phyloP scores from a whole-genome alignment of 2,329 filamentous ascomycete species.

The Calonectria pteridis region DNA sequence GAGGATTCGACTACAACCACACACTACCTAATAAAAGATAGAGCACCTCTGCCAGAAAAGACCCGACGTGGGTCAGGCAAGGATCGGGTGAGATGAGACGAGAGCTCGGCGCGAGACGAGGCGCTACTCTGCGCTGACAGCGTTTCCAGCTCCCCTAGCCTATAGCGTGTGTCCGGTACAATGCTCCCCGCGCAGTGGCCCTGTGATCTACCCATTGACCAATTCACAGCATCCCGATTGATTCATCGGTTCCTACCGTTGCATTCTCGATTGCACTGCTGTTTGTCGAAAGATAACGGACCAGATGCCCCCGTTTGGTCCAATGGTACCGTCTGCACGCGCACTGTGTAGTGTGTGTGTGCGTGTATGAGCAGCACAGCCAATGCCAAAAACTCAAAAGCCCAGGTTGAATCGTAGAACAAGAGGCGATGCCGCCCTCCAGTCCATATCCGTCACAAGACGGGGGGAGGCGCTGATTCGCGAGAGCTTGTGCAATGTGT shows the following conservation, averaged over 20 bases:
- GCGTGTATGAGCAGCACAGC: neutral
- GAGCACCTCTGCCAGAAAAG: neutral
- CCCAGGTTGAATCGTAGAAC: conserved; percentile 25
- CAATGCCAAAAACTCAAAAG: conserved; percentile 26
- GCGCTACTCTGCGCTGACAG: conserved; percentile 40
- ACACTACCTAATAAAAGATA: neutral
- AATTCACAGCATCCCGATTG: conserved; percentile 14
- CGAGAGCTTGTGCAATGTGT: conserved; percentile 16
- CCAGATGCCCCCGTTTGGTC: neutral
- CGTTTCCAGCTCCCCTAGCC: conserved; percentile 20
- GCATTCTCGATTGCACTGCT: conserved; percentile 4
- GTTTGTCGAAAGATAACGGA: conserved; percentile 9
- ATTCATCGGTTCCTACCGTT: conserved; percentile 18
- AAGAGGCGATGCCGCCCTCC: conserved; percentile 19
- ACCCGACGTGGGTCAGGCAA: conserved; percentile 8
- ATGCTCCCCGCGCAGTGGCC: conserved; percentile 5
- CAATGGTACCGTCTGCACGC: conserved; percentile 31
- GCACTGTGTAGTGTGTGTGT: conserved; percentile 33
- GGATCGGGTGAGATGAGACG: conserved; percentile 38
- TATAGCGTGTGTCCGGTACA: neutral
- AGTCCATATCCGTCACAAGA: conserved; percentile 40
- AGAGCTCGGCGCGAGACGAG: conserved; percentile 26
- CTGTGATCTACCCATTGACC: conserved; percentile 21
- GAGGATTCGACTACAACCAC: too few species aligned
- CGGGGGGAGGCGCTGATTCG: conserved; percentile 21